Evolutionary conservation across 1,284 basidiomycete species (phyloP).

Genomic region (Takashimella koratensis): DNA sequence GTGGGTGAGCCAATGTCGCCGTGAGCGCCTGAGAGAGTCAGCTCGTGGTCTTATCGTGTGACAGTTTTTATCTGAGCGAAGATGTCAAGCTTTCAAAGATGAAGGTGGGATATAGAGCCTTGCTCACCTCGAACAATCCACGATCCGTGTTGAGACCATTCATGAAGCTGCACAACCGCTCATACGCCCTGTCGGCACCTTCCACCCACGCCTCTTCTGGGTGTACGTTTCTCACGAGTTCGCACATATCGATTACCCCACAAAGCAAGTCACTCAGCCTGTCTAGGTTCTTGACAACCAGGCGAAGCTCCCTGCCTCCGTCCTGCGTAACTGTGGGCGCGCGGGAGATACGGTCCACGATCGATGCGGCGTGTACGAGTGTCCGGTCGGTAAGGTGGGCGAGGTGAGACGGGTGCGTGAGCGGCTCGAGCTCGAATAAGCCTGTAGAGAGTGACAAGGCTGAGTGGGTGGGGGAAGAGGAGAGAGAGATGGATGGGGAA

Average conservation of each 20-base stretch:
- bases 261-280: slow-evolving; percentile 92
- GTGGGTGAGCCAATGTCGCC: slow-evolving; percentile 44
- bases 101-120: background rate
- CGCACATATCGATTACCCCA: slow-evolving; percentile 93
- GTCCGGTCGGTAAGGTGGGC: slow-evolving; percentile 42
- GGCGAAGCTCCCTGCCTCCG: slow-evolving; percentile 60
- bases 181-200: slow-evolving; percentile 82
- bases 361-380: slow-evolving; percentile 35
- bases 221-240: slow-evolving; percentile 88
- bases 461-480: slow-evolving; percentile 1
- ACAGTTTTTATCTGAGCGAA: background rate
- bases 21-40: slow-evolving; percentile 34
- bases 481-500: slow-evolving; percentile 6
- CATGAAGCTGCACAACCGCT: slow-evolving; percentile 93
- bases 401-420: slow-evolving; percentile 34
- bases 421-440: slow-evolving; percentile 41
- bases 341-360: slow-evolving; percentile 51
- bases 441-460: slow-evolving; percentile 26
- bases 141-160: slow-evolving; percentile 93
- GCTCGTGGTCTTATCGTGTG: background rate
- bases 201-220: slow-evolving; percentile 79
- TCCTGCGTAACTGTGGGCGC: slow-evolving; percentile 18
- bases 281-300: slow-evolving; percentile 90
- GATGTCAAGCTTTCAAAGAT: background rate
- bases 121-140: slow-evolving; percentile 77